Percentiles rank a stretch among this genome's conserved stretches.
Evolutionary conservation across 768 basidiomycete species (phyloP).

Genomic region (Tubosaeta brunneosetosa): DNA sequence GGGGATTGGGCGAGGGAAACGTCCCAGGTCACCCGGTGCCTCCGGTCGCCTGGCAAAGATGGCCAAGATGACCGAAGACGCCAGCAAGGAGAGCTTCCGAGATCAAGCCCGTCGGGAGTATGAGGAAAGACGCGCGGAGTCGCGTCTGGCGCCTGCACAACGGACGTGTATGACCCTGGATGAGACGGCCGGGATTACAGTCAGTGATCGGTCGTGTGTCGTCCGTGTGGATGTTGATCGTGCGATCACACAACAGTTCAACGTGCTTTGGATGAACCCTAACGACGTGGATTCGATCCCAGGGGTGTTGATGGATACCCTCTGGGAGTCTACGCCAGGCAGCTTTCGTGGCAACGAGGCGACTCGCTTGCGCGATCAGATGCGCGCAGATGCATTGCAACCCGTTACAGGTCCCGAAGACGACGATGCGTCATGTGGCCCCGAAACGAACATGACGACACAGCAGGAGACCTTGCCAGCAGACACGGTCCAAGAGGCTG

Average conservation of each 20-base stretch:
- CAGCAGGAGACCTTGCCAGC: constrained; percentile 39
- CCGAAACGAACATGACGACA: constrained; percentile 14
- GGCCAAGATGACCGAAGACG: constrained; percentile 54
- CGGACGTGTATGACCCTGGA: constrained; percentile 73
- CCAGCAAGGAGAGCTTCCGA: constrained; percentile 56
- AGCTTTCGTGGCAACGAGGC: constrained; percentile 20
- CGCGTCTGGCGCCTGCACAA: constrained; percentile 64
- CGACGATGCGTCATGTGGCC: constrained; percentile 28
- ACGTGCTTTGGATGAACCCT: constrained; percentile 76
- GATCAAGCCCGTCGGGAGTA: constrained; percentile 70
- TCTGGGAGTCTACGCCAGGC: constrained; percentile 39
- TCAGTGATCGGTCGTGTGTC: constrained; percentile 7
- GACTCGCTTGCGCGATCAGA: constrained; percentile 63
- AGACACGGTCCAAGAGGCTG: constrained; percentile 62
- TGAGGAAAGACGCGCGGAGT: constrained; percentile 70
- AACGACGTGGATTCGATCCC: constrained; percentile 63
- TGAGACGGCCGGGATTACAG: constrained; percentile 63
- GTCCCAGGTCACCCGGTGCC: constrained; percentile 58
- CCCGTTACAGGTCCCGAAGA: constrained; percentile 37
- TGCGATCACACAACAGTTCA: constrained; percentile 50
- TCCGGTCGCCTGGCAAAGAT: constrained; percentile 68
- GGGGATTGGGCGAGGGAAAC: constrained; percentile 71
- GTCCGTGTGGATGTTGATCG: constrained; percentile 6
- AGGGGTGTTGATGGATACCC: constrained; percentile 53
- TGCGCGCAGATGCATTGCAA: constrained; percentile 68